A percentile compares a stretch with the other conserved stretches of the same genome.
phyloP scores from a whole-genome alignment of 306 rosid species.

The Sicyos edulis region DNA sequence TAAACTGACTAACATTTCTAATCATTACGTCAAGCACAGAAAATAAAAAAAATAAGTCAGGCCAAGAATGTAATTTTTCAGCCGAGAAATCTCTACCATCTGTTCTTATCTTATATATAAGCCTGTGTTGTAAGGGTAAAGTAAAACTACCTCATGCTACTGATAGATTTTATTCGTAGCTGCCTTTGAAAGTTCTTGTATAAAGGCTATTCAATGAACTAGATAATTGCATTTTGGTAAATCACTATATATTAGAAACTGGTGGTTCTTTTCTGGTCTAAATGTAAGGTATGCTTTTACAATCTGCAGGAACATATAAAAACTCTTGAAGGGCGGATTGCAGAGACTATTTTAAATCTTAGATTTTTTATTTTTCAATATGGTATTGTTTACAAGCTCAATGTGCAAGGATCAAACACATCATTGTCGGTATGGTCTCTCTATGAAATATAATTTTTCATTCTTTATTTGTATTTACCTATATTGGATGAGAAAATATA shows the following conservation, averaged over 20 bases:
- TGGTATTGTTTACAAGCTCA: constrained; percentile 82
- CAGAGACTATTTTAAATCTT: constrained; percentile 72
- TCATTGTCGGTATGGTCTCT: constrained; percentile 64
- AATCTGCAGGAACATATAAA: constrained; percentile 67
- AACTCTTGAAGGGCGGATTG: constrained; percentile 65
- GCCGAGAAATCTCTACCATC: not conserved
- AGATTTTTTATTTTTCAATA: constrained; percentile 93
- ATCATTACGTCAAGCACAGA: not conserved
- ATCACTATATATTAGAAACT: not conserved
- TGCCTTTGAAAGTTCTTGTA: not conserved
- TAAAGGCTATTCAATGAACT: constrained; percentile 8
- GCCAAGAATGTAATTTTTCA: not conserved
- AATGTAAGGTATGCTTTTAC: not conserved
- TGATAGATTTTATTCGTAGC: not conserved
- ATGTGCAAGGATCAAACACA: constrained; percentile 48
- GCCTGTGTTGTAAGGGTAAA: not conserved
- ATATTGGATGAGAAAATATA: not conserved
- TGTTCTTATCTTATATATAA: not conserved
- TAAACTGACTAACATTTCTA: not conserved
- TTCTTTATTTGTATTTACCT: not conserved
- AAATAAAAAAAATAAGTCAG: not conserved
- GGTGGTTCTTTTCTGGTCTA: constrained; percentile 3
- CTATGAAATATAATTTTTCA: constrained; percentile 8
- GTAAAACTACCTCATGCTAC: not conserved
- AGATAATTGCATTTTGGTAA: not conserved